Evolutionary conservation across 1,284 basidiomycete species (phyloP), one percentile per base, ranked within the genome.

Genomic region (Microbotryum scabiosae): DNA sequence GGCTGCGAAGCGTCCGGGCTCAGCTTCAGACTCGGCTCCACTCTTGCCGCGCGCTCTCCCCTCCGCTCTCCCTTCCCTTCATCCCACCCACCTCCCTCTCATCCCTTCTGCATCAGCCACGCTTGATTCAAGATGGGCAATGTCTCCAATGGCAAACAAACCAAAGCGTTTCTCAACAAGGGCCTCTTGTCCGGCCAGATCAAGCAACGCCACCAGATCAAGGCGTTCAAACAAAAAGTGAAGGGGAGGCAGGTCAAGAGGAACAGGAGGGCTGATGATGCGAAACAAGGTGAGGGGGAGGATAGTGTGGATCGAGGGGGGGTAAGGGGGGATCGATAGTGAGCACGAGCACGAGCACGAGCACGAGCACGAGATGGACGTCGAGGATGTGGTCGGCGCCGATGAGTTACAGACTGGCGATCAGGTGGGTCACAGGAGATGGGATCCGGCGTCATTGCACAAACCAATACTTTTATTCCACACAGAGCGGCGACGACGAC

Each of bases 121-220:
- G n/a, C 8, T 30, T 9, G 30, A 9, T 10, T 30, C 30, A 30
- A 12, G 26, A 85, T 85, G 85, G 82, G 77, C 25, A 85, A 82
- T 69, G 81, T 80, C 67, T 80, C 82, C 7, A 66, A 66, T 30
- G 77, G 80, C 41, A 91, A 91, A 75, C 83, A 87, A 1, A 86
- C 86, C 20, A 84, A 86, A 72, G 91, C 92, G 77, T 93, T 92
- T 69, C 87, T 85, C 12, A 80, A 87, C 3, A 89, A 87, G 60
- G 91, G 91, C 1, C 85, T 88, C 73, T 82, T 96, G 55, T 88
- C 88, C 72, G 86, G 88, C 67, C 83, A 84, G 36, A 93, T 96
- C 61, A 82, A 88, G 70, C 81, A 85, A 59, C 59, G 56, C 20
- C 63, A 52, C 51, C 52, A 57, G 59, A 54, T 23, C 41, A 61